phyloP scores from a whole-genome alignment of 495 filamentous ascomycete species.

The Penicillium bovifimosum region DNA sequence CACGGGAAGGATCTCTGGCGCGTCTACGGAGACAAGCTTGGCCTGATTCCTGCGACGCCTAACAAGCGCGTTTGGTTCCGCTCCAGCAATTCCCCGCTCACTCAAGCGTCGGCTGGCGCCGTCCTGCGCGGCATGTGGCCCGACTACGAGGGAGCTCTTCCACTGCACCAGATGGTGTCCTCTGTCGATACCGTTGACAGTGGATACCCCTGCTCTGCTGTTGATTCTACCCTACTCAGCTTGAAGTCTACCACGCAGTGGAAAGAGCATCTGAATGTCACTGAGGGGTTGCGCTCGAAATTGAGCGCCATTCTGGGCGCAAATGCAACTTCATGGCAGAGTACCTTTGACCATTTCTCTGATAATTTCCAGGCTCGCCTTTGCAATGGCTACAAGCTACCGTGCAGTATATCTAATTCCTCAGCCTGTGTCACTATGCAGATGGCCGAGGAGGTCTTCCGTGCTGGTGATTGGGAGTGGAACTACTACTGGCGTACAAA shows the following conservation, averaged over 20 bases:
- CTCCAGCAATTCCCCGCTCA: conserved; percentile 34
- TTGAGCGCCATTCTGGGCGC: conserved; percentile 37
- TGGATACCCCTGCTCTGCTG: conserved; percentile 32
- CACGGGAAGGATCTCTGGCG: conserved; percentile 38
- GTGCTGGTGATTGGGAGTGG: conserved; percentile 44
- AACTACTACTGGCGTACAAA: conserved; percentile 43
- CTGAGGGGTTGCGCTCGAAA: conserved; percentile 23
- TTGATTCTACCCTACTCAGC: conserved; percentile 18
- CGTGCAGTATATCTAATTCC: conserved; percentile 28
- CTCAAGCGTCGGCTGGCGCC: conserved; percentile 35
- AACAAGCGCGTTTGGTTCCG: conserved; percentile 35
- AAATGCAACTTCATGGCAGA: conserved; percentile 28
- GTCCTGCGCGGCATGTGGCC: conserved; percentile 41
- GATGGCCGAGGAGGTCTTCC: conserved; percentile 38
- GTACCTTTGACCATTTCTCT: conserved; percentile 40
- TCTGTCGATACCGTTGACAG: conserved; percentile 36
- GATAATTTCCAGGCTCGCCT: conserved; percentile 43
- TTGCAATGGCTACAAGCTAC: conserved; percentile 38
- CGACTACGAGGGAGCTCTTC: conserved; percentile 26
- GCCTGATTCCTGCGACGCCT: conserved; percentile 26
- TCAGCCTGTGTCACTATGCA: conserved; percentile 28
- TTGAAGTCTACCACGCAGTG: conserved; percentile 31
- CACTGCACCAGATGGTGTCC: conserved; percentile 36
- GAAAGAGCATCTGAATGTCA: conserved; percentile 35
- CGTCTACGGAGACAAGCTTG: conserved; percentile 34